Evolutionary conservation across 2,329 filamentous ascomycete genomes (phyloP), one percentile per base, ranked within the genome.

Genomic region (Apiospora arundinis): DNA sequence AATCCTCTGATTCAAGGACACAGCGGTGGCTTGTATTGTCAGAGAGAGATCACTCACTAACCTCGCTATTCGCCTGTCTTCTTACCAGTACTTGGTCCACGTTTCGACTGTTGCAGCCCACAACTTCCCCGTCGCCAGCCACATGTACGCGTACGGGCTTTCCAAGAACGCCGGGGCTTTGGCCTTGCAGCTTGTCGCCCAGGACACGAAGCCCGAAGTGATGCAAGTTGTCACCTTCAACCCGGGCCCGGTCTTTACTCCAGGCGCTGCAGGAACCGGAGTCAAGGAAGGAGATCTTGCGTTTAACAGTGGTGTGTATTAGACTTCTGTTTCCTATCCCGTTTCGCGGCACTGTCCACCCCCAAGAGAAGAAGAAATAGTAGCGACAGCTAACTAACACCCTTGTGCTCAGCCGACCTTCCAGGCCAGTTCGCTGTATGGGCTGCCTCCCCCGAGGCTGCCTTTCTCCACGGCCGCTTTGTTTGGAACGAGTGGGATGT

Each of bases 401-500:
- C 4, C 4, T 4, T 5, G 11, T 5, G 18, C 40, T 9, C 9
- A 63, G 56, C 32, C 84, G 32, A 63, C 21, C 56, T 63, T 14
- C 8, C 56, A 5, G 56, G 56, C 32, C 56, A 63, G 18, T 87
- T 87, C 74, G 71, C 77, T 2, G 79, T 86, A 6, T 87, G 85
- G 85, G 75, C 83, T 37, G 79, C 82, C 0, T 83, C 81, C 32
- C 74, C 81, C 0, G 84, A 88, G 73, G 85, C 86, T 0, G 75
- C 73, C 7, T 87, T 88, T 72, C 74, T 88, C 32, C 83, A 82
- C 49, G 80, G 82, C 2, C 84, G 83, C 60, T 83, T 84, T 32
- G 74, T 87, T 0, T 88, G 84, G 82, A 80, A 82, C 14, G 84
- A 85, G 25, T 88, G 85, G 86, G 87, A 88, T 75, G 81, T 87